Percentiles rank a stretch among this genome's conserved stretches.
phyloP scores from a whole-genome alignment of 108 stramenopile species.

The Nitzschia putrida region DNA sequence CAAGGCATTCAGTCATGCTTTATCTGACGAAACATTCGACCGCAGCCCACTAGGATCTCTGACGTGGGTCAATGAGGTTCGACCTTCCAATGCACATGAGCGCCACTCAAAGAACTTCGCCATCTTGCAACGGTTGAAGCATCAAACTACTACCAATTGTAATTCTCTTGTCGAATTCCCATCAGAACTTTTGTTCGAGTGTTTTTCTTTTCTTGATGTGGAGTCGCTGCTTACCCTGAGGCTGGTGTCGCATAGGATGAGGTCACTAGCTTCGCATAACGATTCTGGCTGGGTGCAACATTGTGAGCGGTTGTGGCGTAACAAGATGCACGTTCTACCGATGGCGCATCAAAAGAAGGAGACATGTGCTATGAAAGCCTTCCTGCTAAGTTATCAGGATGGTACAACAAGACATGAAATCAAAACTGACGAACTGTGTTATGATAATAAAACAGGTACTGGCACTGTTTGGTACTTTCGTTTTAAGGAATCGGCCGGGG shows the following conservation, averaged over 20 bases:
- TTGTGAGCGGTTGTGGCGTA: conserved; percentile 52
- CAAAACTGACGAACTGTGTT: conserved; percentile 53
- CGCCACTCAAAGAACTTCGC: not conserved
- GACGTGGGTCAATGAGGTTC: not conserved
- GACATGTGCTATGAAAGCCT: conserved; percentile 34
- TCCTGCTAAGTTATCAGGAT: conserved; percentile 42
- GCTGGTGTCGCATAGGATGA: conserved; percentile 14
- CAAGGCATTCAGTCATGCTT: not conserved
- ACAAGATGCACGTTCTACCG: conserved; percentile 49
- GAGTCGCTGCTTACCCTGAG: conserved; percentile 24
- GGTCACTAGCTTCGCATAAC: conserved; percentile 34
- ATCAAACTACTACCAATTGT: not conserved
- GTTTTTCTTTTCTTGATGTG: conserved; percentile 39
- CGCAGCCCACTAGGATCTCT: not conserved
- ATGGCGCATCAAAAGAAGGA: conserved; percentile 25
- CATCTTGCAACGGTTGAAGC: not conserved
- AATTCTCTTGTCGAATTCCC: conserved; percentile 24
- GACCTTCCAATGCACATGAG: not conserved
- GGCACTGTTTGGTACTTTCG: conserved; percentile 72
- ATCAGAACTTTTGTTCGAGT: conserved; percentile 29
- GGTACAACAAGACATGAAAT: conserved; percentile 45
- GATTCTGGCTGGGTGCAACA: conserved; percentile 58
- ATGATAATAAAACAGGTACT: conserved; percentile 37
- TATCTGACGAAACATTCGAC: not conserved
- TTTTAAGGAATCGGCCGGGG: conserved; percentile 71